These are phyloP conservation scores for Hibiscus mutabilis DNA, from an alignment of 345 rosid genomes.

Conservation along the genomic window DNA sequence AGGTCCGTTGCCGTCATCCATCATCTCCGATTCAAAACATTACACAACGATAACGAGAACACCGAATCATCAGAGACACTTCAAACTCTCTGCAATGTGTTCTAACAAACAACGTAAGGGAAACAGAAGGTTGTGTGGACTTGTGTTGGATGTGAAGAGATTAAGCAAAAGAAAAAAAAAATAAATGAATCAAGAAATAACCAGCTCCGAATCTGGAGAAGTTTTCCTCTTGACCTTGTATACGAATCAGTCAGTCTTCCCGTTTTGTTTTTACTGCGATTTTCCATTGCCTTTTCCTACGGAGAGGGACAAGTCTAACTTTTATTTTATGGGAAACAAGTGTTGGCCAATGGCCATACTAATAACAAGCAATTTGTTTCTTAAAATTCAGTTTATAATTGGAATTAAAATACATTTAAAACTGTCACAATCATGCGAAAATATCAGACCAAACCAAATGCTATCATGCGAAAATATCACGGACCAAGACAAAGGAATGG, in stretches of 20 bases:
- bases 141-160: neutral
- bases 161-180: no score
- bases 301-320: neutral
- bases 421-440: neutral
- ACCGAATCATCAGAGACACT: neutral
- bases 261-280: neutral
- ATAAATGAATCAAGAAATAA: neutral
- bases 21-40: constrained; percentile 30
- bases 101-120: neutral
- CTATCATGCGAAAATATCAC: neutral
- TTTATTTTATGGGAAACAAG: neutral
- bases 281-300: neutral
- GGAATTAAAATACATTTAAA: neutral
- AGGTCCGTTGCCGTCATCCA: constrained; percentile 52
- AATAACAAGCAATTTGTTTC: neutral
- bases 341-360: neutral
- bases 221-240: constrained; percentile 3
- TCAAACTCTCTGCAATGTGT: neutral
- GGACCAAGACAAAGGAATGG: neutral
- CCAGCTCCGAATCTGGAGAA: neutral
- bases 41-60: neutral
- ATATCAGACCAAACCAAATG: no score
- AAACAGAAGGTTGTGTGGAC: neutral
- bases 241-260: constrained; percentile 3
- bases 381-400: neutral